Base-by-base conservation (phyloP, 2,329 filamentous ascomycete genomes). In the Stachybotrys elegans region DNA sequence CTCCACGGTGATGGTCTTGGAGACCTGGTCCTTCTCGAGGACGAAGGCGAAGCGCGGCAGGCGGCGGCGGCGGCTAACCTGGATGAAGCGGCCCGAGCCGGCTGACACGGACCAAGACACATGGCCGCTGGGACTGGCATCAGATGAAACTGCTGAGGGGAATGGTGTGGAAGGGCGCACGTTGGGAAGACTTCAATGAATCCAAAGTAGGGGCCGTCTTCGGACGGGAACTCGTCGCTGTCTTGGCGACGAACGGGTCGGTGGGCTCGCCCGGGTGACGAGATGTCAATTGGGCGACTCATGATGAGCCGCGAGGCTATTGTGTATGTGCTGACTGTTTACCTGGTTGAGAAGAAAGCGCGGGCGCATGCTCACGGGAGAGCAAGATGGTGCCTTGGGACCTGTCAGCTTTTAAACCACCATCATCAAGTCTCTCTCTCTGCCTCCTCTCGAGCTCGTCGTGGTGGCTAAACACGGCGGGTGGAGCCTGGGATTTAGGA, bases 61-160 rank as follows among this genome's bases (percentile, higher is more conserved):
- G 14, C 47, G 25, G 39, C 42, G 44, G 17, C 41, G 40, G 4
- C 45, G 41, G 1, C 48, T 50, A 19, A 57, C 46, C 23, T 58
- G 43, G 27, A 59, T 42, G 42, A 51, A 61, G 35, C 49, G 57
- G 35, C 59, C 57, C 7, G 50, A 51, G 22, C 60, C 59, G 13
- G 54, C 47, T 6, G 59, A 61, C 29, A 62, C 42, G 22, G 50
- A 54, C 22, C 47, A 51, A 20, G 54, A 57, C 19, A 55, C 35
- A 5, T 54, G 43, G 11, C 57, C 57, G 44, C 58, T 61, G 17
- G 38, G 20, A 31, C 19, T 12, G 11, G 40, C 9, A 42, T 54
- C 42, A 51, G 35, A 22, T 29, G 37, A 42, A 17, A 45, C 29
- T 46, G 29, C 35, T 20, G 22, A 17, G 14, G 38, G 19, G 20